Base-by-base conservation (phyloP, 352 stramenopile genomes). In the Elongisporangium prolatum region DNA sequence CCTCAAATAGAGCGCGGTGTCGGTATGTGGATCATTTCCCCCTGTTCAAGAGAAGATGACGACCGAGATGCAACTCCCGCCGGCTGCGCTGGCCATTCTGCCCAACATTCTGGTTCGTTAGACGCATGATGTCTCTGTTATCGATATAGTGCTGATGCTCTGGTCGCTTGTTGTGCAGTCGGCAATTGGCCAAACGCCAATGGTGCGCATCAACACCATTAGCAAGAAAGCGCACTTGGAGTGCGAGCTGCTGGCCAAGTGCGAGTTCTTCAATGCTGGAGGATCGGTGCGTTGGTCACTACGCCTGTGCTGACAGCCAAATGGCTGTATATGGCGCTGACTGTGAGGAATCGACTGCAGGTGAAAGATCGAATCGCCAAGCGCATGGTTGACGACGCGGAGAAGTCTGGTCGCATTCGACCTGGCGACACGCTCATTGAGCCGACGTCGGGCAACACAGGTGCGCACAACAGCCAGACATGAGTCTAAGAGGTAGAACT, bases 401-500 rank as follows among this genome's bases (percentile, higher is more conserved):
- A 99, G 70, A 71, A 74, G 11, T 70, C 69, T 6, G 95, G 95
- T 8, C 72, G 78, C n/a, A 97, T 99, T 55, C 97, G 96, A 56
- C 84, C 87, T 4, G 96, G 96, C 9, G 91, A 98, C 63, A 98
- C 91, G 28, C 70, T 99, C 20, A 98, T 99, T 51, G 97, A 99
- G 73, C 96, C 96, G 2, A 99, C 97, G 14, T 98, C 86, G n/a
- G 97, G 96, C 48, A 99, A 99, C 71, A 99, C 97, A 21, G 95
- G 75, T 74, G 52, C 38, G 17, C 2, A n/a, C 9, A 34, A 10
- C 17, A 54, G 54, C 34, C 58, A 76, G 65, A 96, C 47, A 99
- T 99, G 34, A n/a, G 10, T 11, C 34, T 14, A 44, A 1, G 4
- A 44, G 10, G 34, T 17, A 16, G 11, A 11, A 4, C 1, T 44